Evolutionary conservation across 305 asterid species (phyloP), one percentile per base, ranked within the genome.

Genomic region (Rubia balearica): DNA sequence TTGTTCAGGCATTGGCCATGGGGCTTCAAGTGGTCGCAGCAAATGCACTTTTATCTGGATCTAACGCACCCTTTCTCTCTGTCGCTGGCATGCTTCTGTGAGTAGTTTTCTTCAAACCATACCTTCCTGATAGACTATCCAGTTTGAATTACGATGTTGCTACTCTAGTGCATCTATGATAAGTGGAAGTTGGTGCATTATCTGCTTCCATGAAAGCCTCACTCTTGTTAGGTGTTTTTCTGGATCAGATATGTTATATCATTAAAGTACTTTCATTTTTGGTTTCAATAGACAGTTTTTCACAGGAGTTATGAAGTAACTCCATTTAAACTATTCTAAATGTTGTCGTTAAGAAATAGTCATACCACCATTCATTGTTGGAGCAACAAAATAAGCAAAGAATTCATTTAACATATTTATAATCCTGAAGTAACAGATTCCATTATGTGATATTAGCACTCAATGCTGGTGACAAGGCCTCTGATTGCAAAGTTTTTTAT

Each of bases 31-130:
- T 86, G 65, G 27, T 80, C 66, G 97, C 91, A 33, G 95, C 91
- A 27, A 80, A 82, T 80, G 74, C 81, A 45, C 64, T 77, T 59
- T 40, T 85, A 46, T 76, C 89, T 67, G 77, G 79, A 72, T 79
- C 81, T 64, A 76, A 59, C 70, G 81, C 74, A 66, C 72, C 89
- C 73, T 87, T 79, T 74, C 83, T 89, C 17, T 90, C 97, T 64
- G 87, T 89, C 76, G 98, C 88, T 41, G 96, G 98, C 80, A 88
- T 87, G 88, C 86, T 92, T 69, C 78, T 90, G 98, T 92, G 83
- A 90, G 97, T 90, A 69, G 73, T 69, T 69, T 63, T 21, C 79
- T 70, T 69, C 13, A 13, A 38, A n/a, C 74, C 12, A 0, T 59
- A 70, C 13, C 61, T 19, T 36, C 46, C 40, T 55, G 43, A 41